A percentile compares a stretch with the other conserved stretches of the same genome.
Conservation (phyloP, 2,329 filamentous ascomycete species). For the Paecilomyces niveus region DNA sequence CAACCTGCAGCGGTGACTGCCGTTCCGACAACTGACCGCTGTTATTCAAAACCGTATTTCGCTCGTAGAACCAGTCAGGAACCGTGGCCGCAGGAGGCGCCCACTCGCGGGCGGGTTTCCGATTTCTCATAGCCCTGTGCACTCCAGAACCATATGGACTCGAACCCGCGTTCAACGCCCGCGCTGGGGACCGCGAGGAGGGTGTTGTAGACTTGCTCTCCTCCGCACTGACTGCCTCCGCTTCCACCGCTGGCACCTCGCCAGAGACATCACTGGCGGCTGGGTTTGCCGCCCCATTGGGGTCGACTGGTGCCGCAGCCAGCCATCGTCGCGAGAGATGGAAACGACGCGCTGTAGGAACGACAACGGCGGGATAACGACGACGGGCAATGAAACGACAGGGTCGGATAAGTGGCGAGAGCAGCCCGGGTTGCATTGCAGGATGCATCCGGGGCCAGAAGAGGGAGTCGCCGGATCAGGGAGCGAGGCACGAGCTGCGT, state of each 20-base stretch:
- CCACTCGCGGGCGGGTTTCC: slow-evolving; percentile 15
- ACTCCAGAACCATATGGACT: slow-evolving; percentile 33
- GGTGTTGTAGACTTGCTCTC: slow-evolving; percentile 10
- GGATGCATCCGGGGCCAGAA: slow-evolving; percentile 25
- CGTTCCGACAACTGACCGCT: slow-evolving; percentile 5
- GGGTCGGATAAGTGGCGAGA: slow-evolving; percentile 23
- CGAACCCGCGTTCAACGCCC: slow-evolving; percentile 14
- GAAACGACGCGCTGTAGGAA: slow-evolving; percentile 21
- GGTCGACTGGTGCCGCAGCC: slow-evolving; percentile 21
- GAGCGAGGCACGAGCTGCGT: slow-evolving; percentile 6
- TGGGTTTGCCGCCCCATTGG: slow-evolving; percentile 16
- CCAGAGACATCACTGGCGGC: slow-evolving; percentile 14
- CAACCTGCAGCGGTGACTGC: slow-evolving; percentile 16
- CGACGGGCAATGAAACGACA: slow-evolving; percentile 32
- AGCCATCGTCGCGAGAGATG: slow-evolving; percentile 24
- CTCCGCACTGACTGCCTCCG: slow-evolving; percentile 8
- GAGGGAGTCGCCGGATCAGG: slow-evolving; percentile 16
- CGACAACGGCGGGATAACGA: slow-evolving; percentile 22
- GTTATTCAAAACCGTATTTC: slow-evolving; percentile 23
- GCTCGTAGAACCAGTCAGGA: slow-evolving; percentile 32
- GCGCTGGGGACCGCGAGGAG: slow-evolving; percentile 9
- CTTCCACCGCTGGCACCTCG: slow-evolving; percentile 12
- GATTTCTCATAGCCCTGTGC: slow-evolving; percentile 32
- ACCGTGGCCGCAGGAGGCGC: slow-evolving; percentile 17
- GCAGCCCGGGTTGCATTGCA: slow-evolving; percentile 32